Percentiles rank a stretch among this genome's conserved stretches.
These are phyloP conservation scores for Barnettozyma vustinii DNA, from an alignment of 805 yeast species.

Conservation along the genomic window DNA sequence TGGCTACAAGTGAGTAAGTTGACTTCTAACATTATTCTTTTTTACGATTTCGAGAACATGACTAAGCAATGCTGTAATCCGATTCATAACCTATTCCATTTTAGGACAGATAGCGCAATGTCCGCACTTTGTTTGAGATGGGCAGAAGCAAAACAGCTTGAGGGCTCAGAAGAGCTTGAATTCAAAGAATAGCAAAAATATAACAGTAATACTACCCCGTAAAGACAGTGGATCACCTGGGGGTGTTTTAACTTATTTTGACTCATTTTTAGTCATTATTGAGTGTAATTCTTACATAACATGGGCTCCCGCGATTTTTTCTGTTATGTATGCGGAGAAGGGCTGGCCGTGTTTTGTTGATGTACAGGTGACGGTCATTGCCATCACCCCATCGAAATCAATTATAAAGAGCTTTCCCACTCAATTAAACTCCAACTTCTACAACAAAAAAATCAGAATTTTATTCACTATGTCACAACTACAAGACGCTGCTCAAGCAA, in stretches of 20 bases:
- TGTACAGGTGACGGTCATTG: neutral
- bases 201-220: too few species aligned
- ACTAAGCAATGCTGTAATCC: neutral
- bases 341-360: neutral
- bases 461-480: neutral
- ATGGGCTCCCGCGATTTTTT: neutral
- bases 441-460: too few species aligned
- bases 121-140: neutral
- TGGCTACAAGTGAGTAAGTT: neutral
- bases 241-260: too few species aligned
- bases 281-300: neutral
- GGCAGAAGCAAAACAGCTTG: too few species aligned
- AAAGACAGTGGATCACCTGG: too few species aligned
- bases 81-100: neutral
- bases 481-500: slow-evolving; percentile 13
- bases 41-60: neutral
- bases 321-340: neutral
- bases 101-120: neutral
- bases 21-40: too few species aligned
- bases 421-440: too few species aligned
- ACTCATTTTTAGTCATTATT: too few species aligned
- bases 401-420: neutral
- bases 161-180: too few species aligned
- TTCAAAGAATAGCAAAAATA: neutral
- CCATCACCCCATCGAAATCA: neutral